phyloP scores from a whole-genome alignment of 2,329 filamentous ascomycete genomes.

The Alternaria sp. region DNA sequence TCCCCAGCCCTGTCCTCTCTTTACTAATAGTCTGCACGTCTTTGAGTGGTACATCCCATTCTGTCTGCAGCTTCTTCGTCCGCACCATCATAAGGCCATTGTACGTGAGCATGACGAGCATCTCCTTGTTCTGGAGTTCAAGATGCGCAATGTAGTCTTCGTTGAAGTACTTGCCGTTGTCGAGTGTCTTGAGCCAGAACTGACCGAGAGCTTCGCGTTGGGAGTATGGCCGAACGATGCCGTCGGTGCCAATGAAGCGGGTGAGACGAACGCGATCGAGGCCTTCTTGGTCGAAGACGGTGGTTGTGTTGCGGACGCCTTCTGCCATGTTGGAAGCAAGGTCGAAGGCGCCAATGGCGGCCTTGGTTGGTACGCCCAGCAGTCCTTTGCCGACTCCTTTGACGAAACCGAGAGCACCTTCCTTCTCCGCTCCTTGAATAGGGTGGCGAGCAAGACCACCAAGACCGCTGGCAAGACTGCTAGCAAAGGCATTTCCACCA shows the following conservation, averaged over 20 bases:
- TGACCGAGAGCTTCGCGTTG: constrained; percentile 95
- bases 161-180: constrained; percentile 97
- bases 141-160: constrained; percentile 97
- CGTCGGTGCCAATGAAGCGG: constrained; percentile 90
- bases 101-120: constrained; percentile 73
- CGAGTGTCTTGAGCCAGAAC: constrained; percentile 98
- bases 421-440: constrained; percentile 93
- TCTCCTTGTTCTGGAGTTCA: constrained; percentile 87
- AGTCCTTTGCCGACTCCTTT: constrained; percentile 97
- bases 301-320: constrained; percentile 97
- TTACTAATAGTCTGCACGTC: constrained; percentile 98
- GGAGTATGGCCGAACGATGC: constrained; percentile 92
- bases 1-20: constrained; percentile 91
- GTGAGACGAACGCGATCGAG: constrained; percentile 94
- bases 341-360: constrained; percentile 95
- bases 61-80: constrained; percentile 82
- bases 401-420: constrained; percentile 92
- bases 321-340: constrained; percentile 97
- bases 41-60: constrained; percentile 96
- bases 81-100: constrained; percentile 87
- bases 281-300: constrained; percentile 93
- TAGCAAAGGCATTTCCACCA: constrained; percentile 93
- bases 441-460: constrained; percentile 93
- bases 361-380: constrained; percentile 93
- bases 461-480: constrained; percentile 90